Base-by-base conservation (phyloP, 2,329 filamentous ascomycete genomes). In the Fusarium brevicatenulatum region DNA sequence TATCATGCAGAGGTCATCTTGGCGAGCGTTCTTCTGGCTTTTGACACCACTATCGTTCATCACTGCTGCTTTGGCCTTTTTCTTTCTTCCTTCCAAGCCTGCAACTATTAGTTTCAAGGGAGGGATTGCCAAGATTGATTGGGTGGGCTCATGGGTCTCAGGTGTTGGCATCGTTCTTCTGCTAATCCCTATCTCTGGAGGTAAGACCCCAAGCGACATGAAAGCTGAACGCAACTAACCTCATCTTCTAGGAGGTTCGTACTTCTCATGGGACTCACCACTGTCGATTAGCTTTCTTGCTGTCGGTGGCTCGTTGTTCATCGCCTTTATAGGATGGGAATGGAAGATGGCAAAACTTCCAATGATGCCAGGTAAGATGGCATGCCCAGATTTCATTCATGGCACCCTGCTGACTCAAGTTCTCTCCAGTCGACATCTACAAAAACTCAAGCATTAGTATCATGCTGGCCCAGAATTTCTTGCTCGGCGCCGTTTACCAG, bases 261-360 rank as follows among this genome's bases (percentile, higher is more conserved):
- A 65, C 2, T 65, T 65, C 15, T 53, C 62, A 4, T 65, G 62
- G 62, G 34, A 55, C n/a, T 65, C 62, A 0, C 39, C 62, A 6
- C 12, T 65, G 0, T 64, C 62, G 0, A 65, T 65, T 0, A 39
- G 62, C 19, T 43, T 63, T 18, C 39, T 65, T 0, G 23, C 21
- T 0, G 10, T 39, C 1, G 59, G 62, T 0, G 34, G 44, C 1
- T 18, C 39, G 0, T 1, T 66, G 3, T 42, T 65, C 0, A 1
- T 64, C 0, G 40, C 28, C 4, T 66, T 66, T 4, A 9, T 66
- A 2, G 16, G 43, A 7, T 66, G 60, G 47, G 63, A 66, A 30
- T 66, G 63, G 63, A 66, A 66, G 15, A 37, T 66, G 47, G 59
- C 63, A 18, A 66, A 66, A 2, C 63, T 66, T 56, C 63, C 63